These are phyloP conservation scores for Talaromyces verruculosus DNA, from an alignment of 2,329 filamentous ascomycete genomes.

Conservation along the genomic window DNA sequence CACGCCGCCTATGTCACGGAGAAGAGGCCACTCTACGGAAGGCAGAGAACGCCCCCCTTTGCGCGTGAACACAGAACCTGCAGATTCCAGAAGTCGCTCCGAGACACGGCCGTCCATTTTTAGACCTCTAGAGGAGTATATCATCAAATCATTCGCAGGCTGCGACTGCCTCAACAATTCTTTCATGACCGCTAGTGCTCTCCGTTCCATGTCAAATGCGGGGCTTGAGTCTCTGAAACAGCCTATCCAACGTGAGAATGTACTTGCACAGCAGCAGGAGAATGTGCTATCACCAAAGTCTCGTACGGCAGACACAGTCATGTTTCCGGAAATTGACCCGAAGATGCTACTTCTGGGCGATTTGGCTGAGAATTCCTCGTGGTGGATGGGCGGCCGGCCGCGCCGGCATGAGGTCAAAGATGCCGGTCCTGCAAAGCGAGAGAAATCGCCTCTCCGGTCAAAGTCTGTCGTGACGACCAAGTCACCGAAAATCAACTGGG, in stretches of 20 bases:
- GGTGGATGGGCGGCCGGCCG: constrained; percentile 69
- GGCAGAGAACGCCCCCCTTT: constrained; percentile 24
- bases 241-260: not conserved
- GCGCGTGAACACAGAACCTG: constrained; percentile 19
- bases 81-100: constrained; percentile 39
- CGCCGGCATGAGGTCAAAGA: constrained; percentile 35
- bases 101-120: constrained; percentile 60
- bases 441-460: constrained; percentile 32
- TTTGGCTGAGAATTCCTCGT: constrained; percentile 75
- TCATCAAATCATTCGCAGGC: constrained; percentile 66
- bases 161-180: constrained; percentile 74
- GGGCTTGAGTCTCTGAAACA: not conserved
- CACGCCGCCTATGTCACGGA: constrained; percentile 27
- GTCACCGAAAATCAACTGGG: constrained; percentile 74
- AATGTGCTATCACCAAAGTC: constrained; percentile 1
- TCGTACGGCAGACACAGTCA: not conserved
- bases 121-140: constrained; percentile 73
- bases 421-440: constrained; percentile 31
- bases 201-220: constrained; percentile 29
- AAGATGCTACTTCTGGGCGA: constrained; percentile 73
- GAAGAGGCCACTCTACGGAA: constrained; percentile 25
- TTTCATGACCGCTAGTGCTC: constrained; percentile 60
- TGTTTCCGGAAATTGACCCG: constrained; percentile 61
- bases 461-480: constrained; percentile 54
- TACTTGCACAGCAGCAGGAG: not conserved